phyloP scores from a whole-genome alignment of 148 eudicot species.

The Arbutus unedo region DNA sequence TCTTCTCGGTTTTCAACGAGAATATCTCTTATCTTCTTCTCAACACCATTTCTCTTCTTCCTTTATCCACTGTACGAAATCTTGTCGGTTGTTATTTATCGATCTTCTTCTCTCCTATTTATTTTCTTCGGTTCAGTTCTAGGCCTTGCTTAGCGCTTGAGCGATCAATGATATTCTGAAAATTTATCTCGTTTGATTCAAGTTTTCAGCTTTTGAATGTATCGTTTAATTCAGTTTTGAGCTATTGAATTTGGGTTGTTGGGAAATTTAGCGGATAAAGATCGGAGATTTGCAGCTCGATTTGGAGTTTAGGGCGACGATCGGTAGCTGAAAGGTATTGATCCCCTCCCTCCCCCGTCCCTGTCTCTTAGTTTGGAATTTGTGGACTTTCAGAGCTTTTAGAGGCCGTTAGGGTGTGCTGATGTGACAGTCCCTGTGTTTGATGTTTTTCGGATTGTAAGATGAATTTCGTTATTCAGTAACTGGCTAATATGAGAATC shows the following conservation, averaged over 20 bases:
- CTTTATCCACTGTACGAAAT: background rate
- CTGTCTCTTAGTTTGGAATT: too few relatives aligned
- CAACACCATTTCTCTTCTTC: background rate
- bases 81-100: background rate
- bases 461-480: slow-evolving; percentile 3
- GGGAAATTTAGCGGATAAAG: background rate
- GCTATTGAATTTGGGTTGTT: background rate
- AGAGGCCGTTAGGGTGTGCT: slow-evolving; percentile 3
- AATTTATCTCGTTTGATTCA: too few relatives aligned
- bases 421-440: background rate
- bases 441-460: background rate
- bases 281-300: background rate
- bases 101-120: background rate
- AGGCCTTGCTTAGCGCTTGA: background rate
- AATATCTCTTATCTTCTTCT: slow-evolving; percentile 8
- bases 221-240: background rate
- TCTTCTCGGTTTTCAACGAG: background rate
- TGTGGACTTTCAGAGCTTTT: background rate
- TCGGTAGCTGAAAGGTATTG: slow-evolving; percentile 15
- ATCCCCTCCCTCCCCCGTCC: background rate
- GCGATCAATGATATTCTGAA: background rate
- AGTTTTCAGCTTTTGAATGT: background rate
- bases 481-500: background rate
- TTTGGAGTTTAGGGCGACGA: background rate
- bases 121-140: background rate